Base-by-base conservation (phyloP, 2,329 filamentous ascomycete genomes). In the Verticillium nubilum region DNA sequence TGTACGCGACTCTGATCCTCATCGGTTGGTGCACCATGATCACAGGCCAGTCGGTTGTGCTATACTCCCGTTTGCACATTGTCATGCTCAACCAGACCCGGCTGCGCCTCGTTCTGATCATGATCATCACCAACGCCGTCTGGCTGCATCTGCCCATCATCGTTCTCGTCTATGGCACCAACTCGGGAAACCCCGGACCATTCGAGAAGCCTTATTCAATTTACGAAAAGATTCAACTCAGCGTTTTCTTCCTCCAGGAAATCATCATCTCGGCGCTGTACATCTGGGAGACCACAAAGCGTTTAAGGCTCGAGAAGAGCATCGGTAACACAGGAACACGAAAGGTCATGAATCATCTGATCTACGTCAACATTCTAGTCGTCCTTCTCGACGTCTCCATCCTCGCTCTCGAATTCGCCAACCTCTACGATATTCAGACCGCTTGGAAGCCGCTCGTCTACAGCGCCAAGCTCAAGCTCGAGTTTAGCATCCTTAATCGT, bases 31-130 rank as follows among this genome's bases (percentile, higher is more conserved):
- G 69, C 7, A 62, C 63, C 3, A 86, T 87, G 83, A 79, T 87
- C 0, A 85, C 83, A 2, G 85, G 85, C 0, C 83, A 86, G 67
- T 80, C 80, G 0, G 65, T 87, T 12, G 85, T 88, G 3, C 72
- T 88, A 2, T 88, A 84, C 73, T 87, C 84, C 1, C 78, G 85
- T 10, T 75, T 88, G 0, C 84, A 87, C 67, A 74, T 88, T 1
- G 76, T 88, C 13, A 71, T 84, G 2, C 78, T 77, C 12, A 80
- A 84, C 73, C 52, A 76, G 3, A 69, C 69, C 2, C 68, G 79
- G 2, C 72, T 87, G 0, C 76, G 74, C 6, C 73, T 74, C 12
- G 79, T 84, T 0, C 72, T 86, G 1, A 75, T 67, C 59, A 85
- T 87, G 78, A 87, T 88, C 60, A 76, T 86, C 42, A 65, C 76